These are phyloP conservation scores for Aspergillus pseudotamarii DNA, from an alignment of 2,329 filamentous ascomycete genomes.

Conservation along the genomic window DNA sequence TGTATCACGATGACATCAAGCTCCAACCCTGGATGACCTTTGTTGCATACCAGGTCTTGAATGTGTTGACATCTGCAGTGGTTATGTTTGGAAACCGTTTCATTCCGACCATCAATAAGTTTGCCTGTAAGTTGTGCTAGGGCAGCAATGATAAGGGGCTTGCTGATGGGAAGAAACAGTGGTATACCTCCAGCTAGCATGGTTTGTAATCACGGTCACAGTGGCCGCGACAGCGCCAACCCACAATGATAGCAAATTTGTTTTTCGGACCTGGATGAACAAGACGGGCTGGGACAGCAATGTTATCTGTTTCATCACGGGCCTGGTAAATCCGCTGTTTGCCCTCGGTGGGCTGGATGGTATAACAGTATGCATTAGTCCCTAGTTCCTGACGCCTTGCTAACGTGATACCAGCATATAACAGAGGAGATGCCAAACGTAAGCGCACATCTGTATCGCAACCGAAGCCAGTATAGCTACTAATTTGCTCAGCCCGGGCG, in stretches of 20 bases:
- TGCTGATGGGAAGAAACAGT: conserved; percentile 25
- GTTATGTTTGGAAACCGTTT: conserved; percentile 54
- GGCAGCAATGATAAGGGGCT: not conserved
- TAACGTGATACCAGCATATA: conserved; percentile 41
- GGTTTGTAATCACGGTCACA: conserved; percentile 52
- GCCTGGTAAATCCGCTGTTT: conserved; percentile 54
- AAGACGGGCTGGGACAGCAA: conserved; percentile 57
- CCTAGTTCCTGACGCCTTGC: not conserved
- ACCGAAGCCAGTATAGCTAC: not conserved
- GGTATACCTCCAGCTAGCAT: conserved; percentile 52
- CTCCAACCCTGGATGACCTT: conserved; percentile 55
- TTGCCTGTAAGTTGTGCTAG: conserved; percentile 37
- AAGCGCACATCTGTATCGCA: conserved; percentile 21
- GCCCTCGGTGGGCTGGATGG: conserved; percentile 53
- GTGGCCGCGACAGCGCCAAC: conserved; percentile 51
- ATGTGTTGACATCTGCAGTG: conserved; percentile 47
- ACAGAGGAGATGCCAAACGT: conserved; percentile 57
- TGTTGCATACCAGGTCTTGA: conserved; percentile 42
- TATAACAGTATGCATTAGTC: conserved; percentile 35
- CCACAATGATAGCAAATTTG: conserved; percentile 52
- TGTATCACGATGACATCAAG: conserved; percentile 44
- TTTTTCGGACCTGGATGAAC: conserved; percentile 57
- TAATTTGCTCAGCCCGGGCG: conserved; percentile 28
- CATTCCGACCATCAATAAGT: conserved; percentile 49
- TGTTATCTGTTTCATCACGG: conserved; percentile 55